Percentiles rank a stretch among this genome's conserved stretches.
Conservation (phyloP, 2,329 filamentous ascomycete genomes). For the Curvularia lunata region DNA sequence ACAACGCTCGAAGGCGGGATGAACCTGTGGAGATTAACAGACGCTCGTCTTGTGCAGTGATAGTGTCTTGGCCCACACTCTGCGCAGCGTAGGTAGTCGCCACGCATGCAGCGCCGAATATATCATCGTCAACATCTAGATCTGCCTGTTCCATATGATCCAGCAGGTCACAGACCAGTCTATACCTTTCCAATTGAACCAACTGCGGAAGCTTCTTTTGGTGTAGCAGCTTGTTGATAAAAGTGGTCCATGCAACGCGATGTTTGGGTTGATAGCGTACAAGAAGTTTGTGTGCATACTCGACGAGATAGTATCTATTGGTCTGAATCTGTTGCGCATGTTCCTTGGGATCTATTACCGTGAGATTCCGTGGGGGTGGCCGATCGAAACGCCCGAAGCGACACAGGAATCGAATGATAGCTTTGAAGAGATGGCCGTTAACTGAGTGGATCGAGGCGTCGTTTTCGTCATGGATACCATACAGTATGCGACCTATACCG, state of each 20-base stretch:
- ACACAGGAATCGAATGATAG: conserved; percentile 43
- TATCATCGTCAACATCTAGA: conserved; percentile 44
- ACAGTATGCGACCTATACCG: conserved; percentile 31
- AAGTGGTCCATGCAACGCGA: conserved; percentile 40
- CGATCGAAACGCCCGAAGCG: conserved; percentile 34
- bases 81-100: conserved; percentile 40
- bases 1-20: conserved; percentile 32
- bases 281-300: conserved; percentile 41
- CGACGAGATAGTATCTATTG: conserved; percentile 35
- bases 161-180: conserved; percentile 32
- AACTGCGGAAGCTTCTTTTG: conserved; percentile 7
- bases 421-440: conserved; percentile 35
- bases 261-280: conserved; percentile 30
- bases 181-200: conserved; percentile 28
- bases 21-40: conserved; percentile 27
- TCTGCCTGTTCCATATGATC: conserved; percentile 35
- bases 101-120: conserved; percentile 44
- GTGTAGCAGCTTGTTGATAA: conserved; percentile 33
- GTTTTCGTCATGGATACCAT: conserved; percentile 22
- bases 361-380: conserved; percentile 7
- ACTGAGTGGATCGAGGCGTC: conserved; percentile 15
- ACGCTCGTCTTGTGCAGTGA: conserved; percentile 16
- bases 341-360: conserved; percentile 18
- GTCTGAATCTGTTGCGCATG: conserved; percentile 27
- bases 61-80: conserved; percentile 18